A percentile compares a stretch with the other conserved stretches of the same genome.
Conservation (phyloP, 257 asterid species). For the Petrea volubilis region DNA sequence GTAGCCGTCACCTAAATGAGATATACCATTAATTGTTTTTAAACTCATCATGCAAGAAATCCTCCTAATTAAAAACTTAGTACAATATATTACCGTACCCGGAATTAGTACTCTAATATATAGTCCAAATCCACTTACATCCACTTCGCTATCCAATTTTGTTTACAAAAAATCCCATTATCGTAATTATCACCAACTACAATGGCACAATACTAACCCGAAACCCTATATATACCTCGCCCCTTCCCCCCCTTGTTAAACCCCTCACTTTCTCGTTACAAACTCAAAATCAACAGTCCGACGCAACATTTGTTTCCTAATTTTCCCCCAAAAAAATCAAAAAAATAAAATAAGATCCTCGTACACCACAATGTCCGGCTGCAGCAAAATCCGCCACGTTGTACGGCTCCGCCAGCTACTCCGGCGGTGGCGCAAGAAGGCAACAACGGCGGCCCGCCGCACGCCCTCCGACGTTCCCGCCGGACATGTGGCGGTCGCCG, state of each 20-base stretch:
- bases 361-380: slow-evolving; percentile 42
- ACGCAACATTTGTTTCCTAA: neutral
- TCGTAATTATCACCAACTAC: slow-evolving; percentile 39
- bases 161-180: neutral
- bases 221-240: slow-evolving; percentile 30
- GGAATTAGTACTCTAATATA: neutral
- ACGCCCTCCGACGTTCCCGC: slow-evolving; percentile 64
- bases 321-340: neutral
- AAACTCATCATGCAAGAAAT: neutral
- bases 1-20: too few relatives aligned
- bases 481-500: slow-evolving; percentile 65
- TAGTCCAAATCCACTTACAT: too few relatives aligned
- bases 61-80: neutral
- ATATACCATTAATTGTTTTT: neutral
- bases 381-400: slow-evolving; percentile 68
- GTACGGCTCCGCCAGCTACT: slow-evolving; percentile 63
- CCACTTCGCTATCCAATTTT: neutral
- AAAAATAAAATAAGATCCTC: neutral
- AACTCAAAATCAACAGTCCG: neutral
- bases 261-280: slow-evolving; percentile 17
- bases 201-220: slow-evolving; percentile 11
- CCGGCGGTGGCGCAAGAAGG: slow-evolving; percentile 63
- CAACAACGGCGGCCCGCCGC: slow-evolving; percentile 39
- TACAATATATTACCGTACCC: slow-evolving; percentile 10
- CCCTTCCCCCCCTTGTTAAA: neutral